A percentile compares a stretch with the other conserved stretches of the same genome.
These are phyloP conservation scores for Euphorbia corollata DNA, from an alignment of 441 rosid genomes.

Conservation along the genomic window DNA sequence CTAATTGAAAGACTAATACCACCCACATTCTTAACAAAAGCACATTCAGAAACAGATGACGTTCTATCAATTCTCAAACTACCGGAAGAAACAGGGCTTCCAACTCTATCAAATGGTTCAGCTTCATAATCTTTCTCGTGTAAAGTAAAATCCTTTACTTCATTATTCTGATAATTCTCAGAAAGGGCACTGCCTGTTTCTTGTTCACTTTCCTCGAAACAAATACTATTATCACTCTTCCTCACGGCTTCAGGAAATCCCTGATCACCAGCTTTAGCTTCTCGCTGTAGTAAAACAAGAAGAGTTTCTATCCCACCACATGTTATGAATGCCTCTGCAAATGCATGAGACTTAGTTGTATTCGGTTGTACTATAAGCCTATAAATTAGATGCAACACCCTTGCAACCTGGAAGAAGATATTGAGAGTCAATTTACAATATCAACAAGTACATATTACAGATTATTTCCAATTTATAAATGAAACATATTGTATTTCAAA, in stretches of 20 bases:
- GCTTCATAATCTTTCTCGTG: slow-evolving; percentile 35
- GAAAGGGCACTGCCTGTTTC: slow-evolving; percentile 28
- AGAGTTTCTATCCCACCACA: slow-evolving; percentile 96
- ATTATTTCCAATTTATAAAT: slow-evolving; percentile 10
- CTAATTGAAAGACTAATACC: slow-evolving; percentile 93
- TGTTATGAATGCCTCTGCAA: slow-evolving; percentile 75
- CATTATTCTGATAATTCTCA: slow-evolving; percentile 38
- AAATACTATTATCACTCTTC: slow-evolving; percentile 31
- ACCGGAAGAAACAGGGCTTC: slow-evolving; percentile 36
- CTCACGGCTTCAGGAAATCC: slow-evolving; percentile 32
- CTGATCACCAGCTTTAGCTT: slow-evolving; percentile 82
- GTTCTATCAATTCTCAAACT: slow-evolving; percentile 43
- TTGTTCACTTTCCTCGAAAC: slow-evolving; percentile 36
- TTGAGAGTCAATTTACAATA: slow-evolving; percentile 13
- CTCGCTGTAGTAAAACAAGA: slow-evolving; percentile 91
- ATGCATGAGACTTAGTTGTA: slow-evolving; percentile 64
- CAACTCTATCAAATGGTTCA: slow-evolving; percentile 31
- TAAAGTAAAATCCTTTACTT: slow-evolving; percentile 30
- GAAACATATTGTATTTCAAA: slow-evolving; percentile 7
- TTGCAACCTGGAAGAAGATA: slow-evolving; percentile 61
- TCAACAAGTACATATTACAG: slow-evolving; percentile 10
- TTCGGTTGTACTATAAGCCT: slow-evolving; percentile 95
- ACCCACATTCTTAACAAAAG: slow-evolving; percentile 56
- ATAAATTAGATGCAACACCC: slow-evolving; percentile 84
- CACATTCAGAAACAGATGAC: slow-evolving; percentile 59